Conservation (phyloP, 352 stramenopile species). For the Phytophthora rubi region DNA sequence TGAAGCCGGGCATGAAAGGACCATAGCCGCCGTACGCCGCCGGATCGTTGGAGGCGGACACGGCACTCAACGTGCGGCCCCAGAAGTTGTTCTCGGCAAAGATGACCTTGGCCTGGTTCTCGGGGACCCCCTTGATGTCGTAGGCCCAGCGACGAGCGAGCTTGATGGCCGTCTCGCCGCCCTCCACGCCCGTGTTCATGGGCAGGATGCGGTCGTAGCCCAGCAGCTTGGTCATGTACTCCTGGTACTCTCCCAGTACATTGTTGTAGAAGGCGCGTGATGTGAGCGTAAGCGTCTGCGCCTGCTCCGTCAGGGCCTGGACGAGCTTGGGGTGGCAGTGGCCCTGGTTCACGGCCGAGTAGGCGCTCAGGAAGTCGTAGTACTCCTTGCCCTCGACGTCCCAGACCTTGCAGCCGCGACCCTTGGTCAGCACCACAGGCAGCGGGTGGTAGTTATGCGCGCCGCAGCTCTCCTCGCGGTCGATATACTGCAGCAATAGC, state of each 20-base stretch:
- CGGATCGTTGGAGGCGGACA: constrained; percentile 95
- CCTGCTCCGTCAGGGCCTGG: constrained; percentile 93
- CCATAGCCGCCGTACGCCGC: constrained; percentile 92
- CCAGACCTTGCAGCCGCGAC: constrained; percentile 95
- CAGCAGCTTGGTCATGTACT: constrained; percentile 98
- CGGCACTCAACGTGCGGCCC: constrained; percentile 97
- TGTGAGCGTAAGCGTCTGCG: constrained; percentile 95
- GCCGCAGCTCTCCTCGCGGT: constrained; percentile 92
- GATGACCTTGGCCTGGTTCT: constrained; percentile 92
- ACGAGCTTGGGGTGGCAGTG: constrained; percentile 99
- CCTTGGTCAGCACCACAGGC: constrained; percentile 94
- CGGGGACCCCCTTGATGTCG: constrained; percentile 95
- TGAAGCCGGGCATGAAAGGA: constrained; percentile 98
- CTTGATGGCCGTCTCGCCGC: constrained; percentile 98
- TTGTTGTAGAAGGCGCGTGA: constrained; percentile 99
- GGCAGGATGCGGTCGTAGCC: constrained; percentile 98
- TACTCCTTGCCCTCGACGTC: constrained; percentile 98
- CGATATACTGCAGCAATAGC: constrained; percentile 62
- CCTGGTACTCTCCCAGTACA: constrained; percentile 95
- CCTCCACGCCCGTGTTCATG: constrained; percentile 99
- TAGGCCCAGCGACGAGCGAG: constrained; percentile 97
- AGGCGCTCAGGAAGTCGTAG: constrained; percentile 97
- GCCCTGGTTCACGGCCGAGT: constrained; percentile 93
- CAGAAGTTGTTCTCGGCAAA: constrained; percentile 99
- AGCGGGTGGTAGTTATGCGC: constrained; percentile 99